Evolutionary conservation across 768 basidiomycete species (phyloP).

Genomic region (Cantharellus cinnabarinus): DNA sequence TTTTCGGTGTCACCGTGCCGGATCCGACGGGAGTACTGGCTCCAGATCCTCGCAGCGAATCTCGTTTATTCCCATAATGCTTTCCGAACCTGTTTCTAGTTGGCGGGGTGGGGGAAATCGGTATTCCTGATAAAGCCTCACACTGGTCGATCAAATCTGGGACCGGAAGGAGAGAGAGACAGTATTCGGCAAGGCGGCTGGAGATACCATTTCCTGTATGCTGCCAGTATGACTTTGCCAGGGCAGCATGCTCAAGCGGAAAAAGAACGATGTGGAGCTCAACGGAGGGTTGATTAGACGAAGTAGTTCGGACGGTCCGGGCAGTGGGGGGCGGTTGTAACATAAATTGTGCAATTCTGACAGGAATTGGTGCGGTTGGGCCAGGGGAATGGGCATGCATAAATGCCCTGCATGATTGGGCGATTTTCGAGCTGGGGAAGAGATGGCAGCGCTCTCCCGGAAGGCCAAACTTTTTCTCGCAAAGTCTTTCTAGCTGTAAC

Average conservation of each 20-base stretch:
- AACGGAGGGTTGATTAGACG: slow-evolving; percentile 13
- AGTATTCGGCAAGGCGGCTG: slow-evolving; percentile 67
- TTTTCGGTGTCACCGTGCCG: not conserved
- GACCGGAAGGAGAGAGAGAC: slow-evolving; percentile 39
- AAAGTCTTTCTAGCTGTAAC: slow-evolving; percentile 52
- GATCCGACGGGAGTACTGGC: not conserved
- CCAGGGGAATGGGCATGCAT: slow-evolving; percentile 31
- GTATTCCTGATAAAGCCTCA: not conserved
- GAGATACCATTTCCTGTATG: slow-evolving; percentile 83
- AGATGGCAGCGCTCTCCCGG: slow-evolving; percentile 59
- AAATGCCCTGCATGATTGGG: slow-evolving; percentile 58
- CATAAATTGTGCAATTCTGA: slow-evolving; percentile 47
- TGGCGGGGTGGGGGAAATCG: slow-evolving; percentile 10
- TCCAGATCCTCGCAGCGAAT: slow-evolving; percentile 5
- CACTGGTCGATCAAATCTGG: slow-evolving; percentile 4
- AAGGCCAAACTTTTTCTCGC: slow-evolving; percentile 56
- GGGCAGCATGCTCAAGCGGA: slow-evolving; percentile 31
- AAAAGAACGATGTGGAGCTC: slow-evolving; percentile 75
- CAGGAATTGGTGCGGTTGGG: slow-evolving; percentile 24
- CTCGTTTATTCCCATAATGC: slow-evolving; percentile 26
- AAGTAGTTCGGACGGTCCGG: slow-evolving; percentile 8
- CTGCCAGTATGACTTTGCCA: slow-evolving; percentile 91
- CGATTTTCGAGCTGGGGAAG: slow-evolving; percentile 50
- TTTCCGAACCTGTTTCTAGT: slow-evolving; percentile 23
- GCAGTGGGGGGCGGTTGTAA: slow-evolving; percentile 23